These are phyloP conservation scores for Chaetomium sp. DNA, from an alignment of 2,329 filamentous ascomycete species.

Conservation along the genomic window DNA sequence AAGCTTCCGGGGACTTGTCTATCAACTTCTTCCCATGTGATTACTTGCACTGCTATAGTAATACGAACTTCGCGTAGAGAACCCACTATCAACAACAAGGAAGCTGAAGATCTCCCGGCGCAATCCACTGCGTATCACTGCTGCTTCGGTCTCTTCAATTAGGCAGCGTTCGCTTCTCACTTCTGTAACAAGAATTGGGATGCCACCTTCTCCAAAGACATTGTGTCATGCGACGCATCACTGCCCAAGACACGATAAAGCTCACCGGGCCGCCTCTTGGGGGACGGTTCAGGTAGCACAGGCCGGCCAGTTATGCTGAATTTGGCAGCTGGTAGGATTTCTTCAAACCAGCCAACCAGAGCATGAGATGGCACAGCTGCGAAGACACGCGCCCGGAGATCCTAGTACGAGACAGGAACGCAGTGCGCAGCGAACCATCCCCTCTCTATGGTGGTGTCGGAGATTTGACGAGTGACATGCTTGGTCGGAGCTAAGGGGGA, in stretches of 20 bases:
- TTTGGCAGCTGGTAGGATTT: constrained; percentile 18
- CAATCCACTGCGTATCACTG: background rate
- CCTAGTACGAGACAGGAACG: background rate
- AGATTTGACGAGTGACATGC: constrained; percentile 4
- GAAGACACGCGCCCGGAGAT: background rate
- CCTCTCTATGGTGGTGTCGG: constrained; percentile 7
- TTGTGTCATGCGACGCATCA: background rate
- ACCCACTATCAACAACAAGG: background rate
- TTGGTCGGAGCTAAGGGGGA: background rate
- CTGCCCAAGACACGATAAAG: constrained; percentile 10
- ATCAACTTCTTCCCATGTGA: background rate
- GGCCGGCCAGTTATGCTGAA: constrained; percentile 15
- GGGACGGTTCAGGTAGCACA: background rate
- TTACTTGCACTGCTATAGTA: background rate
- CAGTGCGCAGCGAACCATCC: background rate
- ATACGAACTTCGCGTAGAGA: background rate
- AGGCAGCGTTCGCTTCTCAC: background rate
- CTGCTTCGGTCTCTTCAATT: constrained; percentile 1
- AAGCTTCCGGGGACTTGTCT: background rate
- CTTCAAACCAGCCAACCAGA: constrained; percentile 1
- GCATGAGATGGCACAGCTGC: background rate
- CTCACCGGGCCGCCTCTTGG: background rate
- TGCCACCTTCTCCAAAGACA: constrained; percentile 19
- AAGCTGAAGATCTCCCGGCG: constrained; percentile 8
- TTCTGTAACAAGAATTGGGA: background rate